Base-by-base conservation (phyloP, 2,329 filamentous ascomycete genomes). In the Thelonectria olida region DNA sequence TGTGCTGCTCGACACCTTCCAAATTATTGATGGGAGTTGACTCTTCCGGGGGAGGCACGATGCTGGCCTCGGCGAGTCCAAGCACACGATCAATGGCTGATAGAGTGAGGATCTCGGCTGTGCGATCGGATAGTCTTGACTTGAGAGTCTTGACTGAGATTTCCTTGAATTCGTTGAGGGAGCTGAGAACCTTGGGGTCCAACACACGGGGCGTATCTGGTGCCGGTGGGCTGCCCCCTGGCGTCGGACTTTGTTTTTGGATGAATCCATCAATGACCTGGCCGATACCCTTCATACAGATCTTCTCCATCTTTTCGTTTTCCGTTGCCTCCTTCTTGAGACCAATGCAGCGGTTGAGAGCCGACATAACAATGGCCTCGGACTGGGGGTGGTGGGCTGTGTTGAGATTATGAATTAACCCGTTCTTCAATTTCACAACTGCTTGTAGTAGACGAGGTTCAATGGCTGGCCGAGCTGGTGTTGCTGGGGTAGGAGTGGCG, bases 31-130 rank as follows among this genome's bases (percentile, higher is more conserved):
- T 67, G 20, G 67, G 71, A 57, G 54, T 78, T 73, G n/a, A 73
- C 73, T 44, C 77, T 76, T 5, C 70, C 5, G 71, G 67, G 5
- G 74, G 75, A 2, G 76, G 72, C 19, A 79, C 72, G 23, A 80
- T 78, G 62, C 80, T 84, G 5, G 76, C 75, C 31, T 80, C 76
- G 4, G 81, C 78, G 17, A 85, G 76, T 3, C 82, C 83, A 7
- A 85, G 73, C 2, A 82, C 81, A 20, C 82, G 81, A 62, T 85
- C 80, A 47, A 85, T 82, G 12, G 83, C 82, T 2, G 82, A 84
- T 28, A 85, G 70, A 0, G 83, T 75, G 31, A 85, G 74, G 10
- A 78, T 77, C 65, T 85, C 81, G 12, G 82, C 79, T 60, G 77
- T 78, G 23, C 74, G 73, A 54, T 76, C 75, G 20, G 81, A 81